A percentile compares a stretch with the other conserved stretches of the same genome.
Conservation (phyloP, 306 rosid genomes). For the Luffa acutangula region DNA sequence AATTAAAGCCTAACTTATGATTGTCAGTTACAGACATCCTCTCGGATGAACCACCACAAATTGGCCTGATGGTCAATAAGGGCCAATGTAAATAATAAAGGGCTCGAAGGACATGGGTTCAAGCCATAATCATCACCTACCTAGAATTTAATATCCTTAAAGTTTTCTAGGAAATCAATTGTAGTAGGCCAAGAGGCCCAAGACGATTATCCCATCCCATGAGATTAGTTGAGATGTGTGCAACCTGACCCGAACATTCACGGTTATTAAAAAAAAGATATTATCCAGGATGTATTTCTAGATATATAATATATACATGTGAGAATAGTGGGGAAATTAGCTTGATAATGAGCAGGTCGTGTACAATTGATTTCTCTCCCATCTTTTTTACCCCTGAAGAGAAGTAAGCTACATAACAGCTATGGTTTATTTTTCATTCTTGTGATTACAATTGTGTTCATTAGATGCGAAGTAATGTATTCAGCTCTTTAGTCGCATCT, state of each 20-base stretch:
- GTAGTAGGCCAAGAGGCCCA: too few species aligned
- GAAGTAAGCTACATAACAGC: not conserved
- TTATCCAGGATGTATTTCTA: not conserved
- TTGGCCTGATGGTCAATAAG: too few species aligned
- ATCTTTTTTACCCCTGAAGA: not conserved
- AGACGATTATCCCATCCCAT: too few species aligned
- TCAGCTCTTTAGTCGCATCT: not conserved
- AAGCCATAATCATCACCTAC: too few species aligned
- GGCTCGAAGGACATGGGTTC: too few species aligned
- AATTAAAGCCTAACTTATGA: not conserved
- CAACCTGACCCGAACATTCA: too few species aligned
- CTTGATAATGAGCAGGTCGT: not conserved
- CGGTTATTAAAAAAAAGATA: too few species aligned
- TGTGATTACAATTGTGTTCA: not conserved
- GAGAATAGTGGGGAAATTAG: not conserved
- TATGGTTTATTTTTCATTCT: not conserved
- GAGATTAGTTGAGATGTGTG: too few species aligned
- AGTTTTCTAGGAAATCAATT: too few species aligned
- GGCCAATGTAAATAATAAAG: too few species aligned
- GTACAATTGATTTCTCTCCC: too few species aligned
- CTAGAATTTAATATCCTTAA: too few species aligned
- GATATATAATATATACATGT: not conserved
- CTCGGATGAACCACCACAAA: not conserved
- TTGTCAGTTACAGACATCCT: not conserved
- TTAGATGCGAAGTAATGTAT: not conserved